phyloP scores from a whole-genome alignment of 352 stramenopile genomes.

The Hyphochytrium catenoides region DNA sequence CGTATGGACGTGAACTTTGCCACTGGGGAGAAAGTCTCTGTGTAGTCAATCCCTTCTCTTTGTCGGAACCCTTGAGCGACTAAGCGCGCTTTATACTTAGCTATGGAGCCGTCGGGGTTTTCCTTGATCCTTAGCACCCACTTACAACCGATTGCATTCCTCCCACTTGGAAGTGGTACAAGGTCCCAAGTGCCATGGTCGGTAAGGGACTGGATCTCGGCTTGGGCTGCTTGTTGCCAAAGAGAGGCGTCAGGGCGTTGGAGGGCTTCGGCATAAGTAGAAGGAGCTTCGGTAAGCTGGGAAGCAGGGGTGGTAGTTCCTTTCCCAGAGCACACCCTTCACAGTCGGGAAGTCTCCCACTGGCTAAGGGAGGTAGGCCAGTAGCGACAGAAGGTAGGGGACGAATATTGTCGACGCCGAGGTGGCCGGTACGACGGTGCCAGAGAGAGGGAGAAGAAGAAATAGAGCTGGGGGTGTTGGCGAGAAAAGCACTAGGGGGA shows the following conservation, averaged over 20 bases:
- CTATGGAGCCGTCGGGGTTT: constrained; percentile 10
- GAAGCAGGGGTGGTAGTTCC: no score
- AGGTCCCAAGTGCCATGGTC: constrained; percentile 3
- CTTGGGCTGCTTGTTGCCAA: constrained; percentile 6
- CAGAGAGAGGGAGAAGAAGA: no score
- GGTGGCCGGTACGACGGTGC: no score
- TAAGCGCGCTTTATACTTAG: constrained; percentile 17
- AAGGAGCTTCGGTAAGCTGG: no score
- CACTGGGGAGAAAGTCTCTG: constrained; percentile 13
- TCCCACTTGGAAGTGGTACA: neutral
- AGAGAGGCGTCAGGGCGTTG: constrained; percentile 3
- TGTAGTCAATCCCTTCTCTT: constrained; percentile 13
- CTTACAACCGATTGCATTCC: constrained; percentile 5
- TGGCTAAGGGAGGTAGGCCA: no score
- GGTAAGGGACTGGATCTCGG: constrained; percentile 1
- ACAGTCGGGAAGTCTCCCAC: no score
- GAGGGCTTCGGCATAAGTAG: no score
- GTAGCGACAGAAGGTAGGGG: no score
- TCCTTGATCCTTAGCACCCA: constrained; percentile 19
- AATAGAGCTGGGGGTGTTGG: no score
- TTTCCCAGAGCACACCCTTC: no score
- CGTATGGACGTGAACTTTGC: constrained; percentile 7
- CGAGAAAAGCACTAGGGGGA: no score
- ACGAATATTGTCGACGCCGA: no score
- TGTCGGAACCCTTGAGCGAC: constrained; percentile 13